Conservation (phyloP, 75 land plant genomes). For the Cunninghamia lanceolata region DNA sequence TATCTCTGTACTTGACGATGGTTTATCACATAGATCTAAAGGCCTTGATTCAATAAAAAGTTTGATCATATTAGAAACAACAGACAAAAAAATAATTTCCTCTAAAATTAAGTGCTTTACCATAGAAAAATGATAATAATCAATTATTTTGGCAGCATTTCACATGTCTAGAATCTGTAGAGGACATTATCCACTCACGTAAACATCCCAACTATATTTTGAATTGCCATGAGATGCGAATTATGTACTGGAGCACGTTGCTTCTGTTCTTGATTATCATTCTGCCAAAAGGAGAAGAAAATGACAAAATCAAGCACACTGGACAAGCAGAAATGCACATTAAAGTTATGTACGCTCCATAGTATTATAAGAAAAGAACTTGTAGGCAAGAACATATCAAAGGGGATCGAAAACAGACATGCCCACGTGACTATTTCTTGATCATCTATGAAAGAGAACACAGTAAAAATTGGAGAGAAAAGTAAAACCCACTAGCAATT, state of each 20-base stretch:
- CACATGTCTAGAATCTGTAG: background rate
- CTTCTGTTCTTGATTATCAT: conserved; percentile 59
- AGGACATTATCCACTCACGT: conserved; percentile 51
- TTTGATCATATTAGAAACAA: conserved; percentile 9
- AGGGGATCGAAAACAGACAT: background rate
- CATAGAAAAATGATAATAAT: background rate
- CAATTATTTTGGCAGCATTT: background rate
- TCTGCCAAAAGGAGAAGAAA: conserved; percentile 30
- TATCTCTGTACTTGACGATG: conserved; percentile 44
- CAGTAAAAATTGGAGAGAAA: background rate
- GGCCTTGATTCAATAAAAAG: conserved; percentile 58
- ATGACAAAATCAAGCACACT: background rate
- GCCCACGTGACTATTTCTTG: background rate
- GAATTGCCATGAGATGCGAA: conserved; percentile 70
- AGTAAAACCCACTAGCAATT: background rate
- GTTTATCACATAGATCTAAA: conserved; percentile 73
- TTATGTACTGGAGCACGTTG: conserved; percentile 45
- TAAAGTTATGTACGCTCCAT: background rate
- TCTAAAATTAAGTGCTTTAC: background rate
- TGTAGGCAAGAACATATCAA: background rate
- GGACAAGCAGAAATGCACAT: background rate
- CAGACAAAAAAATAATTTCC: background rate
- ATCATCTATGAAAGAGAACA: background rate
- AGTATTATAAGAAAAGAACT: background rate
- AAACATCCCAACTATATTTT: background rate